Base-by-base conservation (phyloP, 495 filamentous ascomycete species). In the Hypoxylon fuscum region DNA sequence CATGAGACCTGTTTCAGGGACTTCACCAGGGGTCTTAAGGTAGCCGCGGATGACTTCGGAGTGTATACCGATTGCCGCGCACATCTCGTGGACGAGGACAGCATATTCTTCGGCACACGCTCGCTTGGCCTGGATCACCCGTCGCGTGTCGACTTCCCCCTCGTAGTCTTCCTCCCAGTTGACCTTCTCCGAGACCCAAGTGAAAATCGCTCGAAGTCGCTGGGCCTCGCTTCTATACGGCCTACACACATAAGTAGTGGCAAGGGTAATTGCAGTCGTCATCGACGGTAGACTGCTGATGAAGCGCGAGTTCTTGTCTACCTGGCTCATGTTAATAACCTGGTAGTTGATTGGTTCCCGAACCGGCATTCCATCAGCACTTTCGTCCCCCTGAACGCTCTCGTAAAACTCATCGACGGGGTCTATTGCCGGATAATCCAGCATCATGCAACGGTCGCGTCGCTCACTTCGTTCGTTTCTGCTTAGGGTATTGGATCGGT, bases 161-260 rank as follows among this genome's bases (percentile, higher is more conserved):
- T 96, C 92, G 58, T 91, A 91, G 41, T 92, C 90, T 66, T 97
- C 93, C 43, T 99, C 95, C 94, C 95, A 99, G n/a, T 84, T 84
- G 45, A 99, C 87, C 68, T 95, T 95, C 71, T 98, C 95, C 15
- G 92, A 85, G 22, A 97, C 91, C 93, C 94, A 99, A 8, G 89
- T 97, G 69, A 97, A 99, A 46, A 98, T 97, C 1, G 95, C 92
- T 17, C 95, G 84, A 3, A 98, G 79, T 32, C 93, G 85, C 69
- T 99, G 95, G 1, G 97, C 91, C 65, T 98, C 96, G 72, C 91
- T 97, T 46, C 93, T 86, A 70, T 97, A 96, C 4, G 96, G 96
- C 38, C 96, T 87, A 68, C 96, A 98, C 22, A 99, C 86, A 68
- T 96, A 96, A 5, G 89, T 91, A 51, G 96, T 93, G 1, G 93